Percentiles rank a stretch among this genome's conserved stretches.
These are phyloP conservation scores for Ambrosiella beaveri DNA, from an alignment of 2,329 filamentous ascomycete species.

Conservation along the genomic window DNA sequence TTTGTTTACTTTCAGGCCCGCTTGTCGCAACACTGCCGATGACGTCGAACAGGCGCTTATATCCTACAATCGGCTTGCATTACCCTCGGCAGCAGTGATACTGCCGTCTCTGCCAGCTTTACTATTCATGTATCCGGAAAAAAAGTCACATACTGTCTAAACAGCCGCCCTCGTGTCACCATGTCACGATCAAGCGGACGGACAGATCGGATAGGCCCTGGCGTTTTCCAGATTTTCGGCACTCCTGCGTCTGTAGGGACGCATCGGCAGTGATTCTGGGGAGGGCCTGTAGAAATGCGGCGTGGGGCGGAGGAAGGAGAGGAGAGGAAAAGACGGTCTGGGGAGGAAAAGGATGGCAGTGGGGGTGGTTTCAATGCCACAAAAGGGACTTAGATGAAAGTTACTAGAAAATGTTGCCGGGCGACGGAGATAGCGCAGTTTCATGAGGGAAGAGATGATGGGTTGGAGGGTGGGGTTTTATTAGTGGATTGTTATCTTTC, in stretches of 20 bases:
- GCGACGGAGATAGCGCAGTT: neutral
- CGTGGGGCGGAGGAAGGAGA: neutral
- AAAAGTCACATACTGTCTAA: neutral
- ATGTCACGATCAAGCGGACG: neutral
- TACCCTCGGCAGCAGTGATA: neutral
- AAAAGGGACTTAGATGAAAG: neutral
- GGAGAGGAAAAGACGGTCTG: neutral
- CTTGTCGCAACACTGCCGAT: neutral
- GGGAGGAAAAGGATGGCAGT: neutral
- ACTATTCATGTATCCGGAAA: neutral
- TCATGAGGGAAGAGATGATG: neutral
- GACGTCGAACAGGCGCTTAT: conserved; percentile 1
- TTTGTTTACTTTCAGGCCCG: neutral
- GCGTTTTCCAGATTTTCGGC: neutral
- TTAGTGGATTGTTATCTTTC: neutral
- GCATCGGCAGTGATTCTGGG: neutral
- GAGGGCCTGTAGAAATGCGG: neutral
- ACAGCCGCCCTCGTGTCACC: neutral
- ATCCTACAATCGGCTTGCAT: neutral
- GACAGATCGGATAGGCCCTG: neutral
- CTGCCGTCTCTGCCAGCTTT: neutral
- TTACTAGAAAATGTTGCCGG: neutral
- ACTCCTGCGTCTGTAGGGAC: conserved; percentile 5
- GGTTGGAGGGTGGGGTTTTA: neutral
- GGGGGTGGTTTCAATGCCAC: neutral